These are phyloP conservation scores for Malassezia nana DNA, from an alignment of 1,284 basidiomycete species.

Conservation along the genomic window DNA sequence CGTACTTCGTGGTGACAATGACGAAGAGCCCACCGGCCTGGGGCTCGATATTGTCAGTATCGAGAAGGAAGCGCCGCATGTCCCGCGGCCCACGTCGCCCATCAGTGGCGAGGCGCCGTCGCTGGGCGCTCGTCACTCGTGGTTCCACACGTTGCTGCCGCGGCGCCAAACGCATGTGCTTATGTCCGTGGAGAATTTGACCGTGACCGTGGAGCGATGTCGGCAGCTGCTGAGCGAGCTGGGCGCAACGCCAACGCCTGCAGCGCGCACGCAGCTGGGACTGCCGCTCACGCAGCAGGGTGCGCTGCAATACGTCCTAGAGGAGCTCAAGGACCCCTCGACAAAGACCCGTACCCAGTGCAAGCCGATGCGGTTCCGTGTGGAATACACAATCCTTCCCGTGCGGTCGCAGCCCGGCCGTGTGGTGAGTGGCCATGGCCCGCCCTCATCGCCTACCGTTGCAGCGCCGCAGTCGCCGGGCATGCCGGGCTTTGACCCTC, in stretches of 20 bases:
- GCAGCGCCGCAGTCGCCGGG: constrained; percentile 5
- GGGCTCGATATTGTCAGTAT: constrained; percentile 3
- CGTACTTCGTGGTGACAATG: background rate
- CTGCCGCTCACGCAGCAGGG: constrained; percentile 25
- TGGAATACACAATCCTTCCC: constrained; percentile 40
- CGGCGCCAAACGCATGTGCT: constrained; percentile 58
- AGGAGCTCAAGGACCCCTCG: constrained; percentile 28
- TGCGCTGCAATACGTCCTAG: constrained; percentile 31
- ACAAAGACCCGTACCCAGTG: constrained; percentile 23
- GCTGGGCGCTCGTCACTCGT: constrained; percentile 57
- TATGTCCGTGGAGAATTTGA: constrained; percentile 52
- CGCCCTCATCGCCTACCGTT: background rate
- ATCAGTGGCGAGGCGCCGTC: constrained; percentile 10
- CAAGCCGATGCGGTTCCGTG: constrained; percentile 42
- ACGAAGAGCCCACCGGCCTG: constrained; percentile 1
- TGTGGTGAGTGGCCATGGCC: background rate
- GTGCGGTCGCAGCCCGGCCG: constrained; percentile 26
- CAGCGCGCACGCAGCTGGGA: constrained; percentile 3
- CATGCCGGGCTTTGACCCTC: constrained; percentile 15
- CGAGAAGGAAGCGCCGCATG: background rate
- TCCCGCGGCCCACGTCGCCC: constrained; percentile 2
- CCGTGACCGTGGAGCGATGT: constrained; percentile 59
- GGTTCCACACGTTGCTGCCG: constrained; percentile 81
- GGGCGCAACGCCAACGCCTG: constrained; percentile 11
- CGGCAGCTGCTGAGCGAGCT: constrained; percentile 57